Evolutionary conservation across 1,284 basidiomycete species (phyloP), one percentile per base, ranked within the genome.

Genomic region (Phellopilus nigrolimitatus): DNA sequence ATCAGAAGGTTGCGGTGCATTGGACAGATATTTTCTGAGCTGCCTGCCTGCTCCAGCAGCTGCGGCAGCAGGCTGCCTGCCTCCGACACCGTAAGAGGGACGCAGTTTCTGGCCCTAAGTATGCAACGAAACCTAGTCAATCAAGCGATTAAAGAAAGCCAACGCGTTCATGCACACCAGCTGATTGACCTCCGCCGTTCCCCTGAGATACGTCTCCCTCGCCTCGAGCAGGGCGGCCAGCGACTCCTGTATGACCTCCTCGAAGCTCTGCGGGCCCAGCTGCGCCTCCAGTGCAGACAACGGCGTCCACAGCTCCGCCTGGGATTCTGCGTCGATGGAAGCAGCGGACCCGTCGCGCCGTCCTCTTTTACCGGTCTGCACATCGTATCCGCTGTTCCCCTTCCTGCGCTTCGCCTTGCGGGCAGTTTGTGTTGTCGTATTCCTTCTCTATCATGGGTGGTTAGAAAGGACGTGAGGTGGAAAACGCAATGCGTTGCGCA

Each of bases 51-150:
- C 10, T 39, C 27, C 28, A 40, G 54, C 13, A 65, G 47, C n/a
- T 57, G 46, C 15, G 58, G 47, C 31, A 69, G 57, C 9, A 70
- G 46, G 6, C 63, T 59, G 12, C 65, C 59, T 9, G 66, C 59
- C 55, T 76, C 74, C 28, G 64, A 63, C 19, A 62, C 62, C 27
- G 70, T 71, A 49, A 74, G 56, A n/a, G 12, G 70, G 67, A 33
- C 73, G 63, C 13, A 74, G 59, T 28, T 48, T 56, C 54, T 64
- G 53, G 10, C 71, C 73, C 74, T 74, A 47, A 21, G 15, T 25
- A 28, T 8, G 27, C 15, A 6, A 6, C n/a, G 8, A 40, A 7
- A 19, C 15, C 3, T n/a, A n/a, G n/a, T n/a, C n/a, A n/a, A n/a
- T n/a, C n/a, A n/a, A n/a, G n/a, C n/a, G n/a, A n/a, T n/a, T n/a